phyloP scores from a whole-genome alignment of 2,329 filamentous ascomycete species.

The Endoconidiophora laricicola region DNA sequence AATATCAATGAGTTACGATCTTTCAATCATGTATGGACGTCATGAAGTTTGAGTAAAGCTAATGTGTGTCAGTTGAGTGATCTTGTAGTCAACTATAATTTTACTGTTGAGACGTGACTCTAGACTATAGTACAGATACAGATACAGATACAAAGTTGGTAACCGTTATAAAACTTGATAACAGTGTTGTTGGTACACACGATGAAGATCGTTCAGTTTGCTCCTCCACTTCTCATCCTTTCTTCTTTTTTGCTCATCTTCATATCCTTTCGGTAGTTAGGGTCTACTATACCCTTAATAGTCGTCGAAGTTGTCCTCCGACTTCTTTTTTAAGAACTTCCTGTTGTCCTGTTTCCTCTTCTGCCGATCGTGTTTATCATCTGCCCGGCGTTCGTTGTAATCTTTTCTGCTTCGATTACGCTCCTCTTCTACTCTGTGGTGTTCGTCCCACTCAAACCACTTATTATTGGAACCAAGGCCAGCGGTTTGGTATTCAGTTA shows the following conservation, averaged over 20 bases:
- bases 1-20: too few species aligned
- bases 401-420: not conserved
- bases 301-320: not conserved
- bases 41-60: not conserved
- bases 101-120: too few species aligned
- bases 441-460: slow-evolving; percentile 11
- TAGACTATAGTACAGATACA: too few species aligned
- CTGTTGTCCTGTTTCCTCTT: not conserved
- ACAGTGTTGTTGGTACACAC: too few species aligned
- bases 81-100: too few species aligned
- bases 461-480: slow-evolving; percentile 4
- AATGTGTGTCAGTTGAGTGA: not conserved
- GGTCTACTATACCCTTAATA: too few species aligned
- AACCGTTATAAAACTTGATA: too few species aligned
- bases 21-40: not conserved
- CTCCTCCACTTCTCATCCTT: too few species aligned
- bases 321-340: not conserved
- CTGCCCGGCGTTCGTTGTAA: slow-evolving; percentile 2
- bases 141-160: too few species aligned
- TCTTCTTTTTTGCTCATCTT: too few species aligned
- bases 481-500: slow-evolving; percentile 4
- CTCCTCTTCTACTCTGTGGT: not conserved
- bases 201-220: too few species aligned
- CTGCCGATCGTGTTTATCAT: not conserved
- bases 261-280: too few species aligned